Evolutionary conservation across 2,329 filamentous ascomycete species (phyloP).

Genomic region (Cladobotryum mycophilum): DNA sequence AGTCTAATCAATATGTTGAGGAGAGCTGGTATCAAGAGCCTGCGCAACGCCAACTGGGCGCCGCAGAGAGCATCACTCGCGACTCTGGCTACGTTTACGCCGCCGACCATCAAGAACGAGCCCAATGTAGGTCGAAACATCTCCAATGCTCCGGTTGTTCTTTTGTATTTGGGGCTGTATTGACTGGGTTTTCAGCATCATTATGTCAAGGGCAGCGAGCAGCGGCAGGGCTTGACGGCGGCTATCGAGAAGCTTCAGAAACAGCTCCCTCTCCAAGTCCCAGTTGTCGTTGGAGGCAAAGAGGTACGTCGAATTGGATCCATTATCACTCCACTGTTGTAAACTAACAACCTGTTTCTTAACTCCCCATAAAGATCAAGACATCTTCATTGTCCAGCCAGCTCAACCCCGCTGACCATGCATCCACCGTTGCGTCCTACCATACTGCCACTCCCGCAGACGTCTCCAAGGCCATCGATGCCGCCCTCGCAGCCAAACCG

Average conservation of each 20-base stretch:
- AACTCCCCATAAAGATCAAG: constrained; percentile 47
- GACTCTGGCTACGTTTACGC: constrained; percentile 77
- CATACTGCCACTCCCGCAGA: constrained; percentile 73
- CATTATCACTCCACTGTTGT: too few relatives aligned
- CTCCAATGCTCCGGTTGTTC: too few relatives aligned
- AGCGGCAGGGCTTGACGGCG: constrained; percentile 68
- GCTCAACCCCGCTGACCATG: constrained; percentile 76
- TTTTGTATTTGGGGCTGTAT: background rate
- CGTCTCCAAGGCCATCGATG: constrained; percentile 72
- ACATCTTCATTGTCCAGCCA: constrained; percentile 62
- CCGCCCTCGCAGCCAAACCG: constrained; percentile 78
- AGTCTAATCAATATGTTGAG: constrained; percentile 27
- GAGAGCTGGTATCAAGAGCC: constrained; percentile 26
- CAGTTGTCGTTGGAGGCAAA: constrained; percentile 77
- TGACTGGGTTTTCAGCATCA: constrained; percentile 58
- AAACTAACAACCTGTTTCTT: too few relatives aligned
- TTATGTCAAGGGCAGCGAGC: constrained; percentile 76
- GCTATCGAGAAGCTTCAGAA: constrained; percentile 66
- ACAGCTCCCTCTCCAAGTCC: constrained; percentile 67
- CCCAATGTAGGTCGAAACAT: constrained; percentile 66
- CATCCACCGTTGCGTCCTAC: constrained; percentile 71
- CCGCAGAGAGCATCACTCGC: constrained; percentile 33
- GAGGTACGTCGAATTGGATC: constrained; percentile 46
- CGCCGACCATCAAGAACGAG: constrained; percentile 83
- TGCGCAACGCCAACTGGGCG: constrained; percentile 23